Conservation (phyloP, 768 basidiomycete genomes). For the Tremella mesenterica region DNA sequence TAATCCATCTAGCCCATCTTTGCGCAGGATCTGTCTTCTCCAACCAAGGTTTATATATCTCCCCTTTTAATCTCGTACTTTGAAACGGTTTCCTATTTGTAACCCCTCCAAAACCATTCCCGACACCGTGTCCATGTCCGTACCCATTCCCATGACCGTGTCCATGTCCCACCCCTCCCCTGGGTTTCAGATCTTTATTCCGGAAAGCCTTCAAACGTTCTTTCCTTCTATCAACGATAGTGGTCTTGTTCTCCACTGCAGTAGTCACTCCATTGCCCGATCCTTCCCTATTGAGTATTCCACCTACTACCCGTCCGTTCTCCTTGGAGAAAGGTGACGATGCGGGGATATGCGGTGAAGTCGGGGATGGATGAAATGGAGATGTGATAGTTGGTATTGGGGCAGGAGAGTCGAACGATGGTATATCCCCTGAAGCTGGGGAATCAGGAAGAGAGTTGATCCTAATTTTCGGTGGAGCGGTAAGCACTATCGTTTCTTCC, state of each 20-base stretch:
- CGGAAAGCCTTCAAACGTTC: not conserved
- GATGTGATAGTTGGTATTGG: too few relatives aligned
- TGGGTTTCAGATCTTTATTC: too few relatives aligned
- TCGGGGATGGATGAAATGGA: too few relatives aligned
- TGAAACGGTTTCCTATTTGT: slow-evolving; percentile 34
- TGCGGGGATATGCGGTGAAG: not conserved
- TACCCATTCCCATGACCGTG: not conserved
- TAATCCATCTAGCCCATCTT: slow-evolving; percentile 52
- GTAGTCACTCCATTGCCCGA: not conserved
- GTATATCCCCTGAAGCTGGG: not conserved
- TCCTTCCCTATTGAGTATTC: not conserved
- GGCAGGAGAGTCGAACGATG: not conserved
- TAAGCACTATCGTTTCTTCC: too few relatives aligned
- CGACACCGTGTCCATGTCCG: not conserved
- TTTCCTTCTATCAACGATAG: not conserved
- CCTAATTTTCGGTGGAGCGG: too few relatives aligned
- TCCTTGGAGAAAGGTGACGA: not conserved
- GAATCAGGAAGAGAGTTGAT: not conserved
- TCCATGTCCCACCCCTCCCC: too few relatives aligned
- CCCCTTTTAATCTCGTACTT: slow-evolving; percentile 42
- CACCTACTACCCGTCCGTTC: too few relatives aligned
- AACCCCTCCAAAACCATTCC: not conserved
- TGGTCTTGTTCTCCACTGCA: not conserved
- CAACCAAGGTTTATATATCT: slow-evolving; percentile 52
- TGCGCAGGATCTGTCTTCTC: slow-evolving; percentile 47